Base-by-base conservation (phyloP, 768 basidiomycete genomes). In the Mycena galericulata region DNA sequence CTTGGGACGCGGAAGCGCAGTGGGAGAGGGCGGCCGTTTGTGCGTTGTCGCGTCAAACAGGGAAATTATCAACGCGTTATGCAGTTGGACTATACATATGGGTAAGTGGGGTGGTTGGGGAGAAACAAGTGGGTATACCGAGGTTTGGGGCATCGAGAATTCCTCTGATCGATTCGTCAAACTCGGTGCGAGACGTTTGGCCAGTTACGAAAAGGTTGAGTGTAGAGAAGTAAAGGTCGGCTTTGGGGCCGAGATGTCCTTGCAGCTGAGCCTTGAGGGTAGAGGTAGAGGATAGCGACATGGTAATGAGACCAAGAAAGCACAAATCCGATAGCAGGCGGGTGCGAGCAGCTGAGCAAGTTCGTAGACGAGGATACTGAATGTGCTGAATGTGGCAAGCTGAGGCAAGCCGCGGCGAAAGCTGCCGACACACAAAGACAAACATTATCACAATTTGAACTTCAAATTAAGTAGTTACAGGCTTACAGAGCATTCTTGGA, bases 61-160 rank as follows among this genome's bases (percentile, higher is more conserved):
- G 2, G 93, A 93, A 32, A 95, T 94, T 38, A 95, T 89, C 34
- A 95, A 84, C 14, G 93, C 89, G 77, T 95, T 95, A 75, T 95
- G 94, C 2, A 94, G 81, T 77, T 93, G 92, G 30, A 94, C 91
- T 91, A 68, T 18, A 49, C 14, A 65, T 32, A 49, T 12, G 63
- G 34, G 66, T 27, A 63, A 73, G 30, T n/a, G 4, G 5, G 17
- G n/a, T 26, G 3, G 29, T 46, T 57, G 27, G 24, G 18, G 11
- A 49, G 47, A 64, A 34, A 50, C 54, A 24, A 7, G 36, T 34
- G 40, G 30, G 71, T 74, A 61, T 55, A 82, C 80, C 72, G 26
- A 92, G 83, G 58, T 84, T 85, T 26, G 89, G 84, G 1, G 87
- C 85, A 72, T 88, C 89, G 36, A 95, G 84, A 9, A 85, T 81